Conservation (phyloP, 2,329 filamentous ascomycete species). For the Grosmannia serpens region DNA sequence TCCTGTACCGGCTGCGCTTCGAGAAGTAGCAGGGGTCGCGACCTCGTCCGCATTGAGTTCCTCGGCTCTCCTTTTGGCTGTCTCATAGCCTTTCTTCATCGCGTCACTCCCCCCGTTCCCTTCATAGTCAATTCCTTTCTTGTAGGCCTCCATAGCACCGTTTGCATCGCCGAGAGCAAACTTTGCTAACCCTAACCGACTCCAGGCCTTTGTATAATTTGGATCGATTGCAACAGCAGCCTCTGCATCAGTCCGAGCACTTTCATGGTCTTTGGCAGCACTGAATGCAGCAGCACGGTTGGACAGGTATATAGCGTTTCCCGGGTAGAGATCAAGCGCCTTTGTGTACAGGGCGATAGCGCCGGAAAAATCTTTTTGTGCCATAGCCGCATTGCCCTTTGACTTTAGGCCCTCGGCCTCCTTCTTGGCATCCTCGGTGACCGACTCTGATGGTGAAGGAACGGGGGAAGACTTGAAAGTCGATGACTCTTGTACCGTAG, state of each 20-base stretch:
- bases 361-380: slow-evolving; percentile 72
- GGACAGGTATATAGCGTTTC: slow-evolving; percentile 92
- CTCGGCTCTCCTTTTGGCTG: slow-evolving; percentile 75
- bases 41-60: slow-evolving; percentile 54
- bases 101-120: slow-evolving; percentile 89
- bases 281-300: slow-evolving; percentile 94
- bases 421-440: slow-evolving; percentile 50
- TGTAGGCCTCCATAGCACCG: slow-evolving; percentile 90
- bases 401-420: slow-evolving; percentile 83
- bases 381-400: slow-evolving; percentile 89
- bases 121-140: slow-evolving; percentile 85
- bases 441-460: slow-evolving; percentile 21
- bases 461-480: slow-evolving; percentile 18
- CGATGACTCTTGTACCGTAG: slow-evolving; percentile 11
- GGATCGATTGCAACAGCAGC: slow-evolving; percentile 80
- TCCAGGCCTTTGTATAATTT: slow-evolving; percentile 96
- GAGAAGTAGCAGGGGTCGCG: slow-evolving; percentile 22
- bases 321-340: slow-evolving; percentile 67
- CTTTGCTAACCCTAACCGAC: slow-evolving; percentile 76
- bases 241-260: slow-evolving; percentile 79
- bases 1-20: slow-evolving; percentile 12
- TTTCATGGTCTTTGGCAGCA: slow-evolving; percentile 70
- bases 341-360: slow-evolving; percentile 84
- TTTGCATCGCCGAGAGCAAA: slow-evolving; percentile 86
- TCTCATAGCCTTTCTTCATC: slow-evolving; percentile 96